Evolutionary conservation across 495 filamentous ascomycete species (phyloP), one percentile per base, ranked within the genome.

Genomic region (Usnea hakonensis): DNA sequence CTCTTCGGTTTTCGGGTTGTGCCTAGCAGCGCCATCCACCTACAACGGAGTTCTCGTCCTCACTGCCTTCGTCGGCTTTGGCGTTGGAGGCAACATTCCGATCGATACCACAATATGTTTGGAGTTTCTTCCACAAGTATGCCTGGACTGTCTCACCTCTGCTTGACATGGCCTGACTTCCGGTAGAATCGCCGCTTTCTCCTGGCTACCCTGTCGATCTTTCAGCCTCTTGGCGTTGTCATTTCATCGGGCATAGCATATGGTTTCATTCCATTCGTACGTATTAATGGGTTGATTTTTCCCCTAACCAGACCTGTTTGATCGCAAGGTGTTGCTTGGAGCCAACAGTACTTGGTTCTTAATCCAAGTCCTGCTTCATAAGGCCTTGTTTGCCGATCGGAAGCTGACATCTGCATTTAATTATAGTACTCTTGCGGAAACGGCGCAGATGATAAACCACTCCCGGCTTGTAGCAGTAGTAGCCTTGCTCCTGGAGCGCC

Each of bases 31-130:
- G 5, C 69, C 76, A 10, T 70, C 74, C 37, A 71, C 62, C 23
- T 79, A 77, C 65, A 65, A 61, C 50, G 68, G 71, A 23, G 74
- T 78, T 40, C 70, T 78, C 14, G 72, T 78, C 23, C 69, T 80
- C 0, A 76, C 77, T 19, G 78, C 78, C 0, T 77, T 81, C 55
- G 68, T 72, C 41, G 76, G 77, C 13, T 78, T 81, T 64, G 78
- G 76, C 21, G 71, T 79, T 26, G 77, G 78, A 60, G 78, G 78
- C 6, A 81, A 81, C 61, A 78, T 80, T 10, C 78, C 78, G 5
- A 79, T 81, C 63, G 78, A 81, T 61, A 79, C 77, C 1, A 78
- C 77, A 6, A 79, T 81, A 40, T 74, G 70, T 40, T 67, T 80
- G 11, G 78, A 81, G 54, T 81, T 79, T 62, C 70, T 79, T 8